Evolutionary conservation across 23 red algal genomes (phyloP), one percentile per base, ranked within the genome.

Genomic region (Pyropia haitanensis): DNA sequence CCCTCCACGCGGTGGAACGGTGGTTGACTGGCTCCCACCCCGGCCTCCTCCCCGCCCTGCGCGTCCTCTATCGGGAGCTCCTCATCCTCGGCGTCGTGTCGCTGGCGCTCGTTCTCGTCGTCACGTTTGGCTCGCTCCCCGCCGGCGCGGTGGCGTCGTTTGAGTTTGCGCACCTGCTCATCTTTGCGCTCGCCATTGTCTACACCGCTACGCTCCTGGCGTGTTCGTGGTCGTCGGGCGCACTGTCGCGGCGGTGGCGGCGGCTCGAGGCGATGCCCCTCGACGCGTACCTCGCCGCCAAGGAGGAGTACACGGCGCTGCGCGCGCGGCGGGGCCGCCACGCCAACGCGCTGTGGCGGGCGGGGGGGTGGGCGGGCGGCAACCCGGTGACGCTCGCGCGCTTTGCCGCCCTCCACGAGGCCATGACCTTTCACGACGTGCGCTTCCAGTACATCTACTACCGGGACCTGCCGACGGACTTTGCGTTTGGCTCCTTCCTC

Each of bases 361-460:
- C 53, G 1, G 57, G 79, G 3, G 55, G 61, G 17, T 90, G 86
- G 86, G 71, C 66, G 68, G 67, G 67, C 27, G 61, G 67, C 2
- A 65, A 81, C 49, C 52, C 73, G 17, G 29, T 29, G 17, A 69
- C 50, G 3, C 61, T 90, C 2, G 21, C 34, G 5, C 34, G 32
- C 0, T 81, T 76, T 49, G 58, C 61, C 52, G 30, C 56, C 14
- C 68, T 90, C 1, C 75, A 80, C 68, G 86, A 90, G 59, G 27
- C 75, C 44, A 90, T 90, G 86, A 70, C 77, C 51, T 90, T 90
- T 18, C 86, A 90, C 32, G 86, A 90, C 51, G 71, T 90, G 18
- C 86, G 86, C 19, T 82, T 90, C 51, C 86, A 90, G 71, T 73
- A 80, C 27, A 75, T 90, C 72, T 83, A 62, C 68, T 90, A 81